Evolutionary conservation across 257 asterid species (phyloP).

Genomic region (Rehmannia glutinosa): DNA sequence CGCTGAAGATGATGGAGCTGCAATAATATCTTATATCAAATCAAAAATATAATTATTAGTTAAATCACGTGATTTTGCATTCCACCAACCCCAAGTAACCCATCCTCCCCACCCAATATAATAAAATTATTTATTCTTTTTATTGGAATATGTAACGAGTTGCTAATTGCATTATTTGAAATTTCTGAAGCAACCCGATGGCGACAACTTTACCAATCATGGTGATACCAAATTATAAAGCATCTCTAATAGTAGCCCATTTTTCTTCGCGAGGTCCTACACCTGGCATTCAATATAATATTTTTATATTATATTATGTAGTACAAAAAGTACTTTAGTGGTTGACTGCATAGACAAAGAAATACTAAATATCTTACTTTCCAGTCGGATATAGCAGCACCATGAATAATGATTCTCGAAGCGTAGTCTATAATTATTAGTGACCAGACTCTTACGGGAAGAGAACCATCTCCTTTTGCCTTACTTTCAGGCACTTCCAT

Average conservation of each 20-base stretch:
- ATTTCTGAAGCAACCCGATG: conserved; percentile 32
- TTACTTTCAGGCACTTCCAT: conserved; percentile 53
- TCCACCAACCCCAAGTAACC: no score
- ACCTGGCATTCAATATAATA: conserved; percentile 12
- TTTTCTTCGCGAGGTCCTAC: conserved; percentile 46
- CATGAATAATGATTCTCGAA: not conserved
- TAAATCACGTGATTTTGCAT: no score
- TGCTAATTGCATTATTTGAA: not conserved
- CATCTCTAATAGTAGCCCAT: conserved; percentile 45
- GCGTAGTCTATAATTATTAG: conserved; percentile 36
- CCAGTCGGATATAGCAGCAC: conserved; percentile 47
- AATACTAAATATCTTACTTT: not conserved
- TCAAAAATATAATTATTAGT: conserved; percentile 31
- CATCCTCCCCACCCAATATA: no score
- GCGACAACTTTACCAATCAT: conserved; percentile 38
- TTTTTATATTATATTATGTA: not conserved
- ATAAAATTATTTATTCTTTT: no score
- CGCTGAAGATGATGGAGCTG: conserved; percentile 26
- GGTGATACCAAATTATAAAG: conserved; percentile 27
- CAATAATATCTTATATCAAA: conserved; percentile 39
- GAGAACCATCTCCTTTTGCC: conserved; percentile 23
- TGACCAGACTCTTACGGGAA: conserved; percentile 1
- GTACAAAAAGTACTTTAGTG: not conserved
- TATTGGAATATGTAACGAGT: not conserved
- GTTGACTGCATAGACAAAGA: not conserved